Conservation (phyloP, 2,329 filamentous ascomycete genomes). For the Aspergillus awamori region DNA sequence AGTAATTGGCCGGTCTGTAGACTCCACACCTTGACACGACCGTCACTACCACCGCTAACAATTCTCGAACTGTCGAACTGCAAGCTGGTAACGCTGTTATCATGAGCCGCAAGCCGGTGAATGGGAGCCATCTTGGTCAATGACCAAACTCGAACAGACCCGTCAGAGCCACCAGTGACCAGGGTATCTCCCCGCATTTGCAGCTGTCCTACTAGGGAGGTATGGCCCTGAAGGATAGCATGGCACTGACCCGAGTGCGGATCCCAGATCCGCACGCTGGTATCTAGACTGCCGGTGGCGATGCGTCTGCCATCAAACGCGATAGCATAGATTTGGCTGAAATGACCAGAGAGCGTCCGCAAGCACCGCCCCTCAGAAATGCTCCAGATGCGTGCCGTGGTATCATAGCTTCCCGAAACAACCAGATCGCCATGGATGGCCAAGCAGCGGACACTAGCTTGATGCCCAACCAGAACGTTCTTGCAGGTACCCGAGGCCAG, state of each 20-base stretch:
- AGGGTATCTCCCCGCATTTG: slow-evolving; percentile 94
- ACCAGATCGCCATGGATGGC: slow-evolving; percentile 96
- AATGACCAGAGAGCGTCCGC: slow-evolving; percentile 87
- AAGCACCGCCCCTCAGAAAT: slow-evolving; percentile 94
- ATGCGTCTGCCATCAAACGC: slow-evolving; percentile 94
- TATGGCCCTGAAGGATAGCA: slow-evolving; percentile 93
- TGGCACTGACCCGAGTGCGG: slow-evolving; percentile 82
- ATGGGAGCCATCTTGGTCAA: slow-evolving; percentile 87
- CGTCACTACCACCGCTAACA: slow-evolving; percentile 93
- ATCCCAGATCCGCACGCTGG: slow-evolving; percentile 96
- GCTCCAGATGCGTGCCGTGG: slow-evolving; percentile 95
- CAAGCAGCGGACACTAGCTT: slow-evolving; percentile 90
- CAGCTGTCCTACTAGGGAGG: slow-evolving; percentile 91
- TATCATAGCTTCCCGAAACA: slow-evolving; percentile 98
- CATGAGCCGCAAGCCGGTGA: slow-evolving; percentile 90
- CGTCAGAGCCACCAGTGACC: slow-evolving; percentile 94
- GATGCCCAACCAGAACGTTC: slow-evolving; percentile 90
- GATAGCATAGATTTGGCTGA: slow-evolving; percentile 98
- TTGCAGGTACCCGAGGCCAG: slow-evolving; percentile 83
- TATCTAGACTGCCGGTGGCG: slow-evolving; percentile 93
- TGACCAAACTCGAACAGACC: slow-evolving; percentile 95
- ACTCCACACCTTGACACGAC: slow-evolving; percentile 98
- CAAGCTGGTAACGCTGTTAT: slow-evolving; percentile 96
- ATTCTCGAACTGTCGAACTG: slow-evolving; percentile 97
- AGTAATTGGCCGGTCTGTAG: slow-evolving; percentile 88